A percentile compares a stretch with the other conserved stretches of the same genome.
Conservation (phyloP, 805 yeast genomes). For the Pichia deserticola region DNA sequence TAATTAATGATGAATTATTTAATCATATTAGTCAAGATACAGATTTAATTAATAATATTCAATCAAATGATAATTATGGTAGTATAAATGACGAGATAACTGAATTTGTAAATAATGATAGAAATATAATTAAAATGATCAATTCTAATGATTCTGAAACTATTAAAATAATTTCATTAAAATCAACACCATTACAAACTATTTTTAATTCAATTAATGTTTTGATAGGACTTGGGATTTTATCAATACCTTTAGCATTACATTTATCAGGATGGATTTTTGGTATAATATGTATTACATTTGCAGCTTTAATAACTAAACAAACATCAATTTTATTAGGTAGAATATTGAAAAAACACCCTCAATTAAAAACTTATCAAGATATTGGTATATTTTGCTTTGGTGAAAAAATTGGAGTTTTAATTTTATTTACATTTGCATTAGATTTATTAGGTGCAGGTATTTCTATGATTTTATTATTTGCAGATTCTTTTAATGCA, state of each 20-base stretch:
- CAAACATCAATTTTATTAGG: constrained; percentile 51
- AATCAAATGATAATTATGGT: too few species aligned
- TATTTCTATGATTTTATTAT: constrained; percentile 48
- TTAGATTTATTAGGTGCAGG: constrained; percentile 58
- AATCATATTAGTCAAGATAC: neutral
- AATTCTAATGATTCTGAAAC: neutral
- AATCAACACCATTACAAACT: constrained; percentile 67
- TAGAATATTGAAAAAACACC: constrained; percentile 34
- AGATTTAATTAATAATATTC: neutral
- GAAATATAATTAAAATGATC: neutral
- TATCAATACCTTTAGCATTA: constrained; percentile 66
- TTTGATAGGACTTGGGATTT: constrained; percentile 66
- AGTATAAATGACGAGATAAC: too few species aligned
- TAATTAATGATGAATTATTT: neutral
- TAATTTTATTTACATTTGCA: constrained; percentile 43
- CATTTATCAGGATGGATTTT: constrained; percentile 59
- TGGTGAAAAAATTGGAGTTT: constrained; percentile 36
- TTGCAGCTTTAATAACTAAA: constrained; percentile 43
- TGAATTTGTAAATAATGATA: too few species aligned
- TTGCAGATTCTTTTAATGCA: constrained; percentile 51
- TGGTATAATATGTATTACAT: constrained; percentile 37
- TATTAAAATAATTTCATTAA: constrained; percentile 22
- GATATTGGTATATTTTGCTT: constrained; percentile 48
- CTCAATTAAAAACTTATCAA: constrained; percentile 44
- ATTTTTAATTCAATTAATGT: constrained; percentile 72